A percentile compares a stretch with the other conserved stretches of the same genome.
Evolutionary conservation across 2,329 filamentous ascomycete species (phyloP).

Genomic region (Cladosporium colombiae): DNA sequence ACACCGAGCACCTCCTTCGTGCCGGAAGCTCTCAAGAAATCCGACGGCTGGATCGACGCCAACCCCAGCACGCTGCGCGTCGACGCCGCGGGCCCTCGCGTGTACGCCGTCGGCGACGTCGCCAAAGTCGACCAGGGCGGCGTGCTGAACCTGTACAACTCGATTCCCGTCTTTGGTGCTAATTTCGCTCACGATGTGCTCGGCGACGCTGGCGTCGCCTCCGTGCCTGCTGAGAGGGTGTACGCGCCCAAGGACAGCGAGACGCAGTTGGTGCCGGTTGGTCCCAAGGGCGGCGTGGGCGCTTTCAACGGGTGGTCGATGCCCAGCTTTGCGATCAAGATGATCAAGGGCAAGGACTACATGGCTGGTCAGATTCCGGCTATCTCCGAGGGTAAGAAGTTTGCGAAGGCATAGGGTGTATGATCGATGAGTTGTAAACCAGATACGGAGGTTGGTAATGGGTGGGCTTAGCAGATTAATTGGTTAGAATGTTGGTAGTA

Average conservation of each 20-base stretch:
- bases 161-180: slow-evolving; percentile 43
- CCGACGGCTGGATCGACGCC: slow-evolving; percentile 51
- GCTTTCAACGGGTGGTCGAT: slow-evolving; percentile 37
- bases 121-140: slow-evolving; percentile 45
- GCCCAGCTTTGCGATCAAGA: slow-evolving; percentile 38
- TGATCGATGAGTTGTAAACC: not conserved
- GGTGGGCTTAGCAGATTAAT: not conserved
- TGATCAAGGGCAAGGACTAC: slow-evolving; percentile 42
- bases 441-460: not conserved
- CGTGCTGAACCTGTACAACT: slow-evolving; percentile 43
- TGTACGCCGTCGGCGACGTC: slow-evolving; percentile 54
- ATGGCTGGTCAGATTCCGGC: slow-evolving; percentile 32
- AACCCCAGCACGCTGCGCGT: slow-evolving; percentile 50
- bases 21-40: slow-evolving; percentile 46
- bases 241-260: slow-evolving; percentile 35
- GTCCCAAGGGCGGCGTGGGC: slow-evolving; percentile 39
- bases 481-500: not conserved
- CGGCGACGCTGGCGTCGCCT: slow-evolving; percentile 30
- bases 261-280: slow-evolving; percentile 35
- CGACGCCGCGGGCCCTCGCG: slow-evolving; percentile 45
- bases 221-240: slow-evolving; percentile 29
- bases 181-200: slow-evolving; percentile 53
- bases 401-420: slow-evolving; percentile 25
- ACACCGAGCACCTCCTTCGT: slow-evolving; percentile 56
- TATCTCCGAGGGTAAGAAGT: slow-evolving; percentile 34